A percentile compares a stretch with the other conserved stretches of the same genome.
Conservation (phyloP, 768 basidiomycete species). For the Auricularia sp. region DNA sequence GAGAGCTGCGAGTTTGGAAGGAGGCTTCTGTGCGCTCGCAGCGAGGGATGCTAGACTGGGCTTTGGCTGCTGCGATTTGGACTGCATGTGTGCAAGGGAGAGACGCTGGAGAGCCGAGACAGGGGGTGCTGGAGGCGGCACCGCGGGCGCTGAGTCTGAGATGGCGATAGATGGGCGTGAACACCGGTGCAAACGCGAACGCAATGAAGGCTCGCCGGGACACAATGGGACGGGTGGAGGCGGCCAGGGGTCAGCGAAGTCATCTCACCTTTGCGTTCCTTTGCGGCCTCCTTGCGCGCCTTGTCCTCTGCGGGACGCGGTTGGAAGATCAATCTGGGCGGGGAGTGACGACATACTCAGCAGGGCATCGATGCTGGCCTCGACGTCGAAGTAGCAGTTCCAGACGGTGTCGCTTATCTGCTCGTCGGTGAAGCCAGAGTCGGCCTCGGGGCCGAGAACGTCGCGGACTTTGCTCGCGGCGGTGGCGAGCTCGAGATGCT, state of each 20-base stretch:
- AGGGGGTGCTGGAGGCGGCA: conserved; percentile 30
- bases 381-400: conserved; percentile 80
- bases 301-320: conserved; percentile 48
- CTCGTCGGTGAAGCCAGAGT: conserved; percentile 60
- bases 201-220: conserved; percentile 1
- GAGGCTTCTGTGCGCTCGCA: conserved; percentile 13
- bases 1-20: conserved; percentile 67
- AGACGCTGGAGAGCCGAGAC: conserved; percentile 30
- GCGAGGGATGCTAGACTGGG: conserved; percentile 31
- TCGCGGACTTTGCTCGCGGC: conserved; percentile 58
- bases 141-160: conserved; percentile 25
- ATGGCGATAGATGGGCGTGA: conserved; percentile 20
- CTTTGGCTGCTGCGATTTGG: conserved; percentile 45
- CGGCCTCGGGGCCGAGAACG: conserved; percentile 53
- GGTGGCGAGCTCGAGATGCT: conserved; percentile 60
- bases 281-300: conserved; percentile 47
- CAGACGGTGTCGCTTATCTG: conserved; percentile 74
- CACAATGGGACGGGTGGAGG: conserved; percentile 15
- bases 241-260: conserved; percentile 13
- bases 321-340: neutral
- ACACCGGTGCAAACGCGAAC: conserved; percentile 14
- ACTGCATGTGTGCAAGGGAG: conserved; percentile 36
- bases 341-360: conserved; percentile 40
- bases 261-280: conserved; percentile 79
- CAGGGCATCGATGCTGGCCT: conserved; percentile 64